phyloP scores from a whole-genome alignment of 805 yeast species.

The Peterozyma toletana region DNA sequence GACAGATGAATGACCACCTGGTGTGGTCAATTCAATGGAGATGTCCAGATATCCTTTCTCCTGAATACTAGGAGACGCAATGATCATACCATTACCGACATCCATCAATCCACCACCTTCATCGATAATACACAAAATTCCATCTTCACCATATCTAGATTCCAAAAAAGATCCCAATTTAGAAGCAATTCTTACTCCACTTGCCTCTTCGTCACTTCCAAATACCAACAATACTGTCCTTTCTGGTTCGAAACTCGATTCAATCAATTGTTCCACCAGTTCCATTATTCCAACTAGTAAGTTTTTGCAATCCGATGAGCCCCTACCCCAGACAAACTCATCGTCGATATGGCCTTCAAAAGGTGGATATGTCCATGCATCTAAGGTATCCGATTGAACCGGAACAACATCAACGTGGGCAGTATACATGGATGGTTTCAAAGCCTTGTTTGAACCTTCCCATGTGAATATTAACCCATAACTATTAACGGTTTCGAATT shows the following conservation, averaged over 20 bases:
- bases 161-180: conserved; percentile 39
- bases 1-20: conserved; percentile 75
- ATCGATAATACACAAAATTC: conserved; percentile 57
- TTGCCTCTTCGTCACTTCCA: conserved; percentile 74
- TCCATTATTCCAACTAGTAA: conserved; percentile 57
- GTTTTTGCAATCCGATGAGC: conserved; percentile 67
- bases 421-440: conserved; percentile 59
- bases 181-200: conserved; percentile 66
- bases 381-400: conserved; percentile 48
- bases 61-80: conserved; percentile 50
- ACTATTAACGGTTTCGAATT: conserved; percentile 49
- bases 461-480: conserved; percentile 58
- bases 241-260: conserved; percentile 44
- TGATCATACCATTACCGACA: conserved; percentile 34
- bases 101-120: conserved; percentile 49
- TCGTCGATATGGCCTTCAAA: conserved; percentile 61
- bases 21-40: conserved; percentile 42
- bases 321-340: conserved; percentile 61
- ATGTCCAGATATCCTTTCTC: conserved; percentile 50
- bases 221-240: conserved; percentile 57
- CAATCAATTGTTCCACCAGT: conserved; percentile 48
- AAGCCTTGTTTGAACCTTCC: conserved; percentile 42
- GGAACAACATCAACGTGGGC: conserved; percentile 82
- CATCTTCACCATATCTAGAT: conserved; percentile 48
- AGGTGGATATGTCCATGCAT: conserved; percentile 62